Percentiles rank a stretch among this genome's conserved stretches.
These are phyloP conservation scores for Candida bentonensis DNA, from an alignment of 805 yeast genomes.

Conservation along the genomic window DNA sequence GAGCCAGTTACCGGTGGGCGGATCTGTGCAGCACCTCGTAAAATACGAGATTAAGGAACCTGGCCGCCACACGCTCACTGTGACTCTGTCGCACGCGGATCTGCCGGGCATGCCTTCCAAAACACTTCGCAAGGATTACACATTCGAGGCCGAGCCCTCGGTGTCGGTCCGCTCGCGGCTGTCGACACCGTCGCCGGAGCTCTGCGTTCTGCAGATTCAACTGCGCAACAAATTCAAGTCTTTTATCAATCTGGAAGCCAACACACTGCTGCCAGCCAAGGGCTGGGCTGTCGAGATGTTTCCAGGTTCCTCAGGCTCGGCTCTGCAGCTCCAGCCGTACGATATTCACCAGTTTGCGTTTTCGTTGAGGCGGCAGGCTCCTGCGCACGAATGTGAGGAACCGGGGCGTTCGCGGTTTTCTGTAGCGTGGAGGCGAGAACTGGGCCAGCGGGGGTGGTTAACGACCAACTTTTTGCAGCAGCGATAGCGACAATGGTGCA, in stretches of 20 bases:
- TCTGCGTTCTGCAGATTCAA: conserved; percentile 19
- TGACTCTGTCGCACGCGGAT: conserved; percentile 11
- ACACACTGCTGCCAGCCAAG: conserved; percentile 14
- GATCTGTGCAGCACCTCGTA: conserved; percentile 7
- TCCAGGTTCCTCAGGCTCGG: neutral
- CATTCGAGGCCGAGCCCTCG: conserved; percentile 20
- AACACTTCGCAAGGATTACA: conserved; percentile 15
- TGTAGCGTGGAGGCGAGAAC: conserved; percentile 22
- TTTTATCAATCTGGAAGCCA: conserved; percentile 17
- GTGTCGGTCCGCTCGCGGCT: conserved; percentile 18
- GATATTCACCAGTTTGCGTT: conserved; percentile 17
- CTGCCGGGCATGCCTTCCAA: conserved; percentile 5
- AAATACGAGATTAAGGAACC: conserved; percentile 14
- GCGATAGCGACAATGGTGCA: too few species aligned
- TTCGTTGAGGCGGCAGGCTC: conserved; percentile 9
- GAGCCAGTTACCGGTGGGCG: conserved; percentile 1
- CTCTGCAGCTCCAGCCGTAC: conserved; percentile 14
- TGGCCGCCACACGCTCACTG: conserved; percentile 17
- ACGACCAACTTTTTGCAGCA: conserved; percentile 11
- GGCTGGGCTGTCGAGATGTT: conserved; percentile 13
- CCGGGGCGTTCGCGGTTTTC: conserved; percentile 7
- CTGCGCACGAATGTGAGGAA: conserved; percentile 8
- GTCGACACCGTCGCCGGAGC: conserved; percentile 6
- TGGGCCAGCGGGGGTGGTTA: conserved; percentile 22
- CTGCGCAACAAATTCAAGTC: conserved; percentile 20